Percentiles rank a stretch among this genome's conserved stretches.
phyloP scores from a whole-genome alignment of 352 stramenopile genomes.

The Phytopythium mirpurense region DNA sequence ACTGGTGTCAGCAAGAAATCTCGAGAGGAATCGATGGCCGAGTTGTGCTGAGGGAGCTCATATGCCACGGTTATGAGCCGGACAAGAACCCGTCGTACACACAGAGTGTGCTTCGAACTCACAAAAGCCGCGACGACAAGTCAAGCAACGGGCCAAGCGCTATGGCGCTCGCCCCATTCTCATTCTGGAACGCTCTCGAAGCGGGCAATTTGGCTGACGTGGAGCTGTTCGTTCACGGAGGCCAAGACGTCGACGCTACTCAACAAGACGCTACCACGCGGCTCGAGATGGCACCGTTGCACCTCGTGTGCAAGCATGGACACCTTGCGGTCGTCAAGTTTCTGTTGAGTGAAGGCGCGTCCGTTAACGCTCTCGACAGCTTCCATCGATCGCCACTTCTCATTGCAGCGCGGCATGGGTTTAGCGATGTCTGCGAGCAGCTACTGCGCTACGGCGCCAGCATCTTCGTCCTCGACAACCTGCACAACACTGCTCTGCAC shows the following conservation, averaged over 20 bases:
- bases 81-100: conserved; percentile 49
- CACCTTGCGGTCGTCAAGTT: conserved; percentile 36
- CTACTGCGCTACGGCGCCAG: conserved; percentile 36
- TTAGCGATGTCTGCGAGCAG: conserved; percentile 40
- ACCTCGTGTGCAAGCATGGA: conserved; percentile 47
- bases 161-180: conserved; percentile 22
- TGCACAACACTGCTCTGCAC: conserved; percentile 67
- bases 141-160: conserved; percentile 20
- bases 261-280: conserved; percentile 31
- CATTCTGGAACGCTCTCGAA: conserved; percentile 44
- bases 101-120: conserved; percentile 31
- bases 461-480: conserved; percentile 44
- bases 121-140: conserved; percentile 24
- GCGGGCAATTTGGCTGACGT: conserved; percentile 35
- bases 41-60: conserved; percentile 50
- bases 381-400: conserved; percentile 57
- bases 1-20: conserved; percentile 63
- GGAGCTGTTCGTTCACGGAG: conserved; percentile 60
- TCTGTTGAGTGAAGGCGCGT: conserved; percentile 37
- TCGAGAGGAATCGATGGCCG: conserved; percentile 49
- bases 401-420: conserved; percentile 46
- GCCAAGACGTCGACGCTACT: conserved; percentile 50
- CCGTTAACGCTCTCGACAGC: conserved; percentile 37
- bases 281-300: conserved; percentile 36
- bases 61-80: conserved; percentile 40